These are phyloP conservation scores for Euphorbia corollata DNA, from an alignment of 441 rosid genomes.

Conservation along the genomic window DNA sequence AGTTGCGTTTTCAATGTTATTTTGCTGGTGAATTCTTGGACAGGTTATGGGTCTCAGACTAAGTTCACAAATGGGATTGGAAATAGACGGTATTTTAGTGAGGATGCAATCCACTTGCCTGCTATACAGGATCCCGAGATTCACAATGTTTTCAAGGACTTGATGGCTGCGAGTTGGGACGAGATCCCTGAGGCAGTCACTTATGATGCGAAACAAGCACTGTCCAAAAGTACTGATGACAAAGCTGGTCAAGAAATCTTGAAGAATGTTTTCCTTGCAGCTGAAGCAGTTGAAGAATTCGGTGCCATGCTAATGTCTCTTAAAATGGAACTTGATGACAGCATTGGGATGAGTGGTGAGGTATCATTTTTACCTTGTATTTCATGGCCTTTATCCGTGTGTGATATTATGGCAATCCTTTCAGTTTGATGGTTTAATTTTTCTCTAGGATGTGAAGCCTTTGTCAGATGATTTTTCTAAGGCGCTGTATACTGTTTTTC, in stretches of 20 bases:
- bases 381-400: background rate
- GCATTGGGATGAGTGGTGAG: conserved; percentile 86
- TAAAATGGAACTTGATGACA: conserved; percentile 85
- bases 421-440: conserved; percentile 2
- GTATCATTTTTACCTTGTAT: conserved; percentile 28
- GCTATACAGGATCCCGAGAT: conserved; percentile 49
- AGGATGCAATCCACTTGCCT: conserved; percentile 62
- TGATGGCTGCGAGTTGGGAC: conserved; percentile 83
- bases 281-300: conserved; percentile 89
- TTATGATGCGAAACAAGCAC: conserved; percentile 46
- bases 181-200: conserved; percentile 47
- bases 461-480: conserved; percentile 41
- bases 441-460: conserved; percentile 60
- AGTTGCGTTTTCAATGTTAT: background rate
- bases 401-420: background rate
- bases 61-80: conserved; percentile 40
- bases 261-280: conserved; percentile 59
- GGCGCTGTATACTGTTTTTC: conserved; percentile 49
- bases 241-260: conserved; percentile 66
- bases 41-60: conserved; percentile 34
- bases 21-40: conserved; percentile 15
- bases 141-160: conserved; percentile 57
- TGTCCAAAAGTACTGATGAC: conserved; percentile 56
- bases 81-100: conserved; percentile 44
- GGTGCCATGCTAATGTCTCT: conserved; percentile 58